Conservation (phyloP, 768 basidiomycete species). For the Macrolepiota fuliginosa region DNA sequence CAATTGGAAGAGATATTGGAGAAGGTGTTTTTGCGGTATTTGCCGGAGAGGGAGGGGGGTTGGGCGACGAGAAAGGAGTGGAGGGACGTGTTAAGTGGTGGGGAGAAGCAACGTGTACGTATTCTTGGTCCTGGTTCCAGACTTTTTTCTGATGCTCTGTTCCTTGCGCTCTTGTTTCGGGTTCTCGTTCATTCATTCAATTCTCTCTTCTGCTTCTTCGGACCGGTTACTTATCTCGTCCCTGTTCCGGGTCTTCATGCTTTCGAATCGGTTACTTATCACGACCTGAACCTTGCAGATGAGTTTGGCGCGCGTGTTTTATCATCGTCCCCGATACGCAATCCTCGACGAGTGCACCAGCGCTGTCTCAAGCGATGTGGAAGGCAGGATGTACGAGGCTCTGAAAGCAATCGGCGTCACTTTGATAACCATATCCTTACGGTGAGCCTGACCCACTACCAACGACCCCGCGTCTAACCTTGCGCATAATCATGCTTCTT, state of each 20-base stretch:
- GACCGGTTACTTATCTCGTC: background rate
- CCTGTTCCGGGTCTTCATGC: background rate
- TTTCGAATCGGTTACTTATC: background rate
- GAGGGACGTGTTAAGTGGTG: constrained; percentile 93
- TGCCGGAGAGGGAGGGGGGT: constrained; percentile 86
- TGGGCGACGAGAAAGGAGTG: constrained; percentile 91
- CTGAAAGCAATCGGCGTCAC: constrained; percentile 88
- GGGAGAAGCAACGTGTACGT: constrained; percentile 83
- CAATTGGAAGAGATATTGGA: constrained; percentile 78
- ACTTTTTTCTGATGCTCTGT: no score
- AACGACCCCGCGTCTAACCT: background rate
- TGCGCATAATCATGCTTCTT: background rate
- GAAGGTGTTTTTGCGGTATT: constrained; percentile 79
- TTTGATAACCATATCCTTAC: constrained; percentile 87
- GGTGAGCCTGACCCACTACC: constrained; percentile 38
- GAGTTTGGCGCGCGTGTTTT: constrained; percentile 92
- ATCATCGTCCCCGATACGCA: constrained; percentile 80
- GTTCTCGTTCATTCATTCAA: background rate
- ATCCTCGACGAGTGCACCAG: constrained; percentile 93
- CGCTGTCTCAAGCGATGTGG: constrained; percentile 94
- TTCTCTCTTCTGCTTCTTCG: background rate
- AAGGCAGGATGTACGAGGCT: constrained; percentile 93
- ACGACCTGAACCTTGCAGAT: constrained; percentile 34
- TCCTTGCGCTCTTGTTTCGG: background rate
- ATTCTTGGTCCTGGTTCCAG: background rate